These are phyloP conservation scores for Zymoseptoria brevis DNA, from an alignment of 2,329 filamentous ascomycete species.

Conservation along the genomic window DNA sequence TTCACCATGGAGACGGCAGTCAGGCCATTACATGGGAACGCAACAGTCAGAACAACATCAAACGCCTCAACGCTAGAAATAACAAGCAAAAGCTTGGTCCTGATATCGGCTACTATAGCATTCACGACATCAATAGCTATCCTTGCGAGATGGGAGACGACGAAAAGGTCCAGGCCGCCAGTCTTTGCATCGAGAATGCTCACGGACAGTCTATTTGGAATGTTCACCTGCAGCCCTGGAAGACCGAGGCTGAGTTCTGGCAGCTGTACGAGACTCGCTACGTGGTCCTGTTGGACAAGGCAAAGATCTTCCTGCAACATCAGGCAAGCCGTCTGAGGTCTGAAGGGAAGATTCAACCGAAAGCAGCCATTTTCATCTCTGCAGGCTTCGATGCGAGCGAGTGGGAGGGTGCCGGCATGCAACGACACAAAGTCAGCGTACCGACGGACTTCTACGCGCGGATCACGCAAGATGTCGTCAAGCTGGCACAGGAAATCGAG, in stretches of 20 bases:
- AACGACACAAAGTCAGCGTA: constrained; percentile 90
- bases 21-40: constrained; percentile 89
- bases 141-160: constrained; percentile 91
- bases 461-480: constrained; percentile 77
- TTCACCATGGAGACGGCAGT: constrained; percentile 92
- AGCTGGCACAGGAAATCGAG: constrained; percentile 70
- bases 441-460: constrained; percentile 94
- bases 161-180: constrained; percentile 88
- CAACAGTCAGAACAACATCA: constrained; percentile 56
- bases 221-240: constrained; percentile 84
- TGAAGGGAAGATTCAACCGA: constrained; percentile 54
- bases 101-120: constrained; percentile 82
- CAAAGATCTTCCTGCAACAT: constrained; percentile 63
- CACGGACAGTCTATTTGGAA: constrained; percentile 96
- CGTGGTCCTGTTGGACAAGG: constrained; percentile 67
- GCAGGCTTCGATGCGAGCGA: constrained; percentile 96
- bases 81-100: constrained; percentile 26
- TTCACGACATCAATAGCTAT: constrained; percentile 98
- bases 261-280: constrained; percentile 75
- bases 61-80: constrained; percentile 24
- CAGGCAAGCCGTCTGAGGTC: constrained; percentile 60
- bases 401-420: constrained; percentile 88
- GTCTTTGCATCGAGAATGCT: constrained; percentile 86
- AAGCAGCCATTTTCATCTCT: constrained; percentile 85
- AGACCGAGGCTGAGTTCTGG: constrained; percentile 80